phyloP scores from a whole-genome alignment of 2,329 filamentous ascomycete species.

The Lomentospora prolificans region DNA sequence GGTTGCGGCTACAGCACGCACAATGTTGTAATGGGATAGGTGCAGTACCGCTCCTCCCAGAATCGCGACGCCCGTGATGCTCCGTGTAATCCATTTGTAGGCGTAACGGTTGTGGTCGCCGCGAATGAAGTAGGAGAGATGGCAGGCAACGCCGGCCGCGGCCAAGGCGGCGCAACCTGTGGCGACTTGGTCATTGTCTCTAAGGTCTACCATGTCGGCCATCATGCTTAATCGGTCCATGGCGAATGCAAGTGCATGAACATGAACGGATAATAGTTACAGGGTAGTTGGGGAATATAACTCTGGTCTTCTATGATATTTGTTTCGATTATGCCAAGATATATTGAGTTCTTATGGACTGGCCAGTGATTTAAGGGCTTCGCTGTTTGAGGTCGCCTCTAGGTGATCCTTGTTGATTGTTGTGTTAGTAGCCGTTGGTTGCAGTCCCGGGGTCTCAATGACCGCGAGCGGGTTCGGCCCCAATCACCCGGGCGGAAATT shows the following conservation, averaged over 20 bases:
- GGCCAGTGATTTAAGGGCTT: no score
- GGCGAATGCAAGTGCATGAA: no score
- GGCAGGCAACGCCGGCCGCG: not conserved
- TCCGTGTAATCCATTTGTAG: not conserved
- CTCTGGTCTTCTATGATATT: no score
- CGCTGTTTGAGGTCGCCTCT: not conserved
- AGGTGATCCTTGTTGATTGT: not conserved
- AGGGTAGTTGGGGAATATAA: no score
- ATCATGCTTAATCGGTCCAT: not conserved
- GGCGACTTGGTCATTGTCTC: not conserved
- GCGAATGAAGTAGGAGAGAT: conserved; percentile 2
- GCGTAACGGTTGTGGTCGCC: conserved; percentile 4
- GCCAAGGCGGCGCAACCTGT: not conserved
- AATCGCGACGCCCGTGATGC: not conserved
- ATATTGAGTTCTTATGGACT: no score
- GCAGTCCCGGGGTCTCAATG: not conserved
- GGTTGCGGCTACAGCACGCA: not conserved
- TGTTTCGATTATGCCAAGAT: no score
- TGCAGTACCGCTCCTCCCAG: not conserved
- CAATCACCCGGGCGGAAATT: not conserved
- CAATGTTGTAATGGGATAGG: not conserved
- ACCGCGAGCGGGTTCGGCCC: not conserved
- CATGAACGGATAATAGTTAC: no score
- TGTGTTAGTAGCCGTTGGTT: no score
- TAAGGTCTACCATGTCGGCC: not conserved